Evolutionary conservation across 2,329 filamentous ascomycete species (phyloP).

Genomic region (Trichoderma atroviride): DNA sequence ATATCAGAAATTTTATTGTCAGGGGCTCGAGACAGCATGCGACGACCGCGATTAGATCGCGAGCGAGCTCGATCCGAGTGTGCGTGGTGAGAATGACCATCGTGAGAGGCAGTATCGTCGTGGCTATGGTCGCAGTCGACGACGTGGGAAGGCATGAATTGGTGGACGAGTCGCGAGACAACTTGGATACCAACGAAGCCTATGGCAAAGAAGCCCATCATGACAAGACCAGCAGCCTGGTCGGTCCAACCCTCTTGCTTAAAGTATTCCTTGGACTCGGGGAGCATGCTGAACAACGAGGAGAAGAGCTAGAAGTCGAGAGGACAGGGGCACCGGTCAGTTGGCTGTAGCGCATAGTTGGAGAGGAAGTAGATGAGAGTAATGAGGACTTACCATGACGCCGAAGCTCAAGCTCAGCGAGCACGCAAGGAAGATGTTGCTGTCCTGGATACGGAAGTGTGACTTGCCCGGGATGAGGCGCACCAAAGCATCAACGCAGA

Average conservation of each 20-base stretch:
- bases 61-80: conserved; percentile 35
- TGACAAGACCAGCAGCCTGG: conserved; percentile 65
- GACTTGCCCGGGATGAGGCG: conserved; percentile 71
- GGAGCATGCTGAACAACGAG: conserved; percentile 89
- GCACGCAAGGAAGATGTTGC: conserved; percentile 81
- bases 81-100: conserved; percentile 33
- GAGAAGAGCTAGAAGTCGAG: conserved; percentile 72
- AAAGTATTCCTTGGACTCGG: conserved; percentile 80
- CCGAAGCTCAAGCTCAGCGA: conserved; percentile 93
- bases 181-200: conserved; percentile 77
- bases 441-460: conserved; percentile 86
- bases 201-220: conserved; percentile 69
- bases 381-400: conserved; percentile 72
- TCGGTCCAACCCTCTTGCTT: conserved; percentile 67
- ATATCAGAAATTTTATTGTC: conserved; percentile 30
- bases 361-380: neutral
- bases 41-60: conserved; percentile 38
- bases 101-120: conserved; percentile 51
- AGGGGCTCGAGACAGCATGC: conserved; percentile 35
- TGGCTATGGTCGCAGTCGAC: conserved; percentile 80
- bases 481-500: conserved; percentile 81
- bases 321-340: neutral
- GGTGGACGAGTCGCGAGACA: conserved; percentile 72
- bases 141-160: conserved; percentile 74
- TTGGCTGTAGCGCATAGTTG: neutral